Evolutionary conservation across 2,329 filamentous ascomycete genomes (phyloP), one percentile per base, ranked within the genome.

Genomic region (Epichloe scottii): DNA sequence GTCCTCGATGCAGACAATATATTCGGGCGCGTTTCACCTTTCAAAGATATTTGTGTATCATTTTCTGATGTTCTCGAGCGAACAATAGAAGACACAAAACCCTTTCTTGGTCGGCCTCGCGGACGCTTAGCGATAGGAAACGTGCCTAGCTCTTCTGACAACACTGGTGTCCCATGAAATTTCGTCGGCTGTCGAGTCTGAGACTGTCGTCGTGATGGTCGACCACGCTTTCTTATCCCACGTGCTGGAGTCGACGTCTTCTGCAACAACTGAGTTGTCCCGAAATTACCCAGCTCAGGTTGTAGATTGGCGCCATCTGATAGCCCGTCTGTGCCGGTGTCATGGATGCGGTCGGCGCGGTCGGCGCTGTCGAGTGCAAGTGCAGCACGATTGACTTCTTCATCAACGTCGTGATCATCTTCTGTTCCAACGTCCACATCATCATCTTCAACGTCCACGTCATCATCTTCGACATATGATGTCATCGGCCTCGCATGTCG

Each of bases 401-500:
- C 40, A 33, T 40, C n/a, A 6, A 41, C 15, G 3, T 50, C 41
- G n/a, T 56, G 50, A 21, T 40, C 47, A 14, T 53, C 23, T 38
- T 26, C 39, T 7, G 23, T 63, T 19, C 68, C 68, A 8, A 59
- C 51, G 6, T 69, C 67, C 34, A 55, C 35, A 44, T 77, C 70
- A 30, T 26, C 42, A 10, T 23, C 63, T 21, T 68, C 68, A 8
- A 60, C 51, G 6, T 70, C 67, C 37, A 55, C 37, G 42, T 77
- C 70, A 33, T 74, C 74, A 1, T 67, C 60, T 46, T 78, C 75
- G 3, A 72, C 63, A 50, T 79, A 80, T 1, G 76, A 77, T 33
- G 68, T 56, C 56, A 63, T 71, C 5, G 77, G 76, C 55, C 72
- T 76, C 8, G 77, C 74, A 53, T 78, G 75, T 21, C 77, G 69